Base-by-base conservation (phyloP, 140 eudicot genomes). In the Senecio squalidus region DNA sequence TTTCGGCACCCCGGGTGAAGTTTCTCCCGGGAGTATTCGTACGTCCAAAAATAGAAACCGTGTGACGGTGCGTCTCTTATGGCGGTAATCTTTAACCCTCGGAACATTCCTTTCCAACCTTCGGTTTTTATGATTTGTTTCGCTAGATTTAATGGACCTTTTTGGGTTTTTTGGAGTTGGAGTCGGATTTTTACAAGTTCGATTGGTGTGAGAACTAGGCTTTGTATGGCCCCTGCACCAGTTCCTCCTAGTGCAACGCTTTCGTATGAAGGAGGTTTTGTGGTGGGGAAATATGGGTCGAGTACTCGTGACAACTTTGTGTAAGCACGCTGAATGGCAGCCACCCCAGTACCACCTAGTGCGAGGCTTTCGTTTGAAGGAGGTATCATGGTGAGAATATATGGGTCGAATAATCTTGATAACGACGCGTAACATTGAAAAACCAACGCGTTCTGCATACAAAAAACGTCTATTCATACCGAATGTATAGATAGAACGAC, bases 1-100 rank as follows among this genome's bases (percentile, higher is more conserved):
- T 70, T 74, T 47, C 95, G 73, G 57, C 94, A 86, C 0, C 97
- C 97, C 4, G 90, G 94, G 30, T 86, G 94, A 16, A 86, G 73
- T 39, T 54, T 67, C 62, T 90, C 97, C 23, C 88, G 50, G 3
- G 62, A 50, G 54, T 64, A 83, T 67, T 90, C 95, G 41, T 90
- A 90, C 3, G 88, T 75, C 84, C 79, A 80, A 56, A 90, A 90
- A 71, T 90, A 90, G 18, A 71, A 20, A 13, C 90, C 95, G 33
- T 78, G 79, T 1, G 95, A 63, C 0, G 95, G 97, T 1, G 87
- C 83, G 51, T 90, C 97, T 17, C 97, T 67, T 5, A 82, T 79
- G 11, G 64, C 65, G 0, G 97, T 89, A 53, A 89, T 53, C 33
- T 76, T 65, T 20, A 84, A 24, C 28, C 97, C 97, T 47, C 92